Conservation (phyloP, 2,329 filamentous ascomycete species). For the Penicillium glabrum region DNA sequence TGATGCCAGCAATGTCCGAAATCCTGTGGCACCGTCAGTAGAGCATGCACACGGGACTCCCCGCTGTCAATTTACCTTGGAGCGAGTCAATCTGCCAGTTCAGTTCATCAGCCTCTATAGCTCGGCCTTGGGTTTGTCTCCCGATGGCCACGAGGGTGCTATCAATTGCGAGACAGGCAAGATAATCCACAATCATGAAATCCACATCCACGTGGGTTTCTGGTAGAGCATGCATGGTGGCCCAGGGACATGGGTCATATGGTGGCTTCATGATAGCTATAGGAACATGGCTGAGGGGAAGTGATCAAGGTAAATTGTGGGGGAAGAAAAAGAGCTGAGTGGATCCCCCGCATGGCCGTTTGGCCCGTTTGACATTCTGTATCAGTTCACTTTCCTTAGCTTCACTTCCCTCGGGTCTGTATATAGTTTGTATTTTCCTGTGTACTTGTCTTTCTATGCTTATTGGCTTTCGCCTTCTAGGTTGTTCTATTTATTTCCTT, state of each 20-base stretch:
- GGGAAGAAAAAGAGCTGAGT: not conserved
- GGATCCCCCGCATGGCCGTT: not conserved
- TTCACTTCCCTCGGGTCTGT: too few species aligned
- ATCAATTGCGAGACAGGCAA: slow-evolving; percentile 49
- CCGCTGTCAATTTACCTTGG: slow-evolving; percentile 21
- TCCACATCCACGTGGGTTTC: slow-evolving; percentile 50
- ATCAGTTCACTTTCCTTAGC: too few species aligned
- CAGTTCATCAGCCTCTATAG: slow-evolving; percentile 7
- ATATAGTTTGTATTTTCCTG: too few species aligned
- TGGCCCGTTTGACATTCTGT: not conserved
- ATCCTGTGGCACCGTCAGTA: not conserved
- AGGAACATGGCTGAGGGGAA: not conserved
- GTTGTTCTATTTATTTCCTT: too few species aligned
- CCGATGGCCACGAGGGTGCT: slow-evolving; percentile 39
- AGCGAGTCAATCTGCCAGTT: slow-evolving; percentile 25
- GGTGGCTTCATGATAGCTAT: not conserved
- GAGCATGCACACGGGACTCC: not conserved
- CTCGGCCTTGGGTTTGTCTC: slow-evolving; percentile 1
- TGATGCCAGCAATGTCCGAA: not conserved
- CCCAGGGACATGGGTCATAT: not conserved
- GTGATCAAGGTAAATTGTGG: not conserved
- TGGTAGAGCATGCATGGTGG: slow-evolving; percentile 22
- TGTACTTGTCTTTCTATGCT: too few species aligned
- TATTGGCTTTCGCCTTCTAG: too few species aligned
- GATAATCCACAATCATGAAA: slow-evolving; percentile 57